Conservation (phyloP, 352 stramenopile species). For the Phytopythium delawarense region DNA sequence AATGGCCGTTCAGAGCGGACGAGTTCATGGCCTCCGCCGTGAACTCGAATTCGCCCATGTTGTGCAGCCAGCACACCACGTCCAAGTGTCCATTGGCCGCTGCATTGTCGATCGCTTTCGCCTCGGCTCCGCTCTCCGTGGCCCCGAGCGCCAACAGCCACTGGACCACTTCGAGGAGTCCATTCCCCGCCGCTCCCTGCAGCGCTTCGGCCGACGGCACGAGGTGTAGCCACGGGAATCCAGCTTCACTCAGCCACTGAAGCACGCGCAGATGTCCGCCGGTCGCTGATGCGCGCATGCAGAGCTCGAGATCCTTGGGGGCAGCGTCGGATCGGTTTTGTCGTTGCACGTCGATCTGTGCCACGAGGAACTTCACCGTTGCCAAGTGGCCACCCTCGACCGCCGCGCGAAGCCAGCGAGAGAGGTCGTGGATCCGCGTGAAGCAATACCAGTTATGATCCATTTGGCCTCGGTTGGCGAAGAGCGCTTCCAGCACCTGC, state of each 20-base stretch:
- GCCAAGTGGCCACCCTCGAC: background rate
- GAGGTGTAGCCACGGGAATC: background rate
- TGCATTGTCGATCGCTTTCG: background rate
- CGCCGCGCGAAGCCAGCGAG: background rate
- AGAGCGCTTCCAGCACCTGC: background rate
- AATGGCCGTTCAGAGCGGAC: background rate
- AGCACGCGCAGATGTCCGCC: background rate
- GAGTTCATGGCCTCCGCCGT: too few relatives aligned
- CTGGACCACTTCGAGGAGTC: background rate
- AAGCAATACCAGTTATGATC: background rate
- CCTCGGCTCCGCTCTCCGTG: too few relatives aligned
- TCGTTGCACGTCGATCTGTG: background rate
- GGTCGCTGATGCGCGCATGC: background rate
- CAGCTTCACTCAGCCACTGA: background rate
- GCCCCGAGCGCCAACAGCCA: background rate
- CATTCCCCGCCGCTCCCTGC: background rate
- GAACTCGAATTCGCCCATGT: too few relatives aligned
- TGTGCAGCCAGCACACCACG: background rate
- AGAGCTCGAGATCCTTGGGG: background rate
- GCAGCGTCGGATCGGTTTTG: background rate
- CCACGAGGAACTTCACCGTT: background rate
- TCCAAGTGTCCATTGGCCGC: background rate
- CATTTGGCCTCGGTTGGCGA: background rate
- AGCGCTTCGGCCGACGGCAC: background rate
- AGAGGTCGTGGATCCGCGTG: background rate